Evolutionary conservation across 495 filamentous ascomycete species (phyloP).

Genomic region (Penicillium antarcticum): DNA sequence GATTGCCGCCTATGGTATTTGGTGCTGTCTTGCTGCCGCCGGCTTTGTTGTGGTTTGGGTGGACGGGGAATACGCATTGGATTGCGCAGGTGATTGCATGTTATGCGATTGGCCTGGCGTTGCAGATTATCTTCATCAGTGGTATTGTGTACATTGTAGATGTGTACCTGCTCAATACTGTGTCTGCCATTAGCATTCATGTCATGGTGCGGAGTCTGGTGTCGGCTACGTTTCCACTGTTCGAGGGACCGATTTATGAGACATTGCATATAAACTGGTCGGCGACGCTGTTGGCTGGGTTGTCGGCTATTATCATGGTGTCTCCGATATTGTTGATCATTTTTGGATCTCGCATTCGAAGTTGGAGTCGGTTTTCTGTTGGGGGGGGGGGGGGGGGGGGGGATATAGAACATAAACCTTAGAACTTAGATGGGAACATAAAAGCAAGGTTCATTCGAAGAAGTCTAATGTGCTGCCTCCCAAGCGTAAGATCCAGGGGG

Average conservation of each 20-base stretch:
- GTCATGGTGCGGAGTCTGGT: slow-evolving; percentile 59
- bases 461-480: slow-evolving; percentile 12
- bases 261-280: slow-evolving; percentile 57
- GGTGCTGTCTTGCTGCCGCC: slow-evolving; percentile 49
- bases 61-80: slow-evolving; percentile 36
- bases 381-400: no score
- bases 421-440: background rate
- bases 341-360: slow-evolving; percentile 28
- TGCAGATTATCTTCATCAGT: slow-evolving; percentile 28
- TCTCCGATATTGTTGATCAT: slow-evolving; percentile 34
- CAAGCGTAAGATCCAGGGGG: slow-evolving; percentile 15
- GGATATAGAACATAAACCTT: background rate
- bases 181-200: slow-evolving; percentile 58
- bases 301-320: slow-evolving; percentile 38
- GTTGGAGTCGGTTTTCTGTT: slow-evolving; percentile 22
- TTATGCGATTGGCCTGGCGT: slow-evolving; percentile 22
- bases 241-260: slow-evolving; percentile 21
- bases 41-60: slow-evolving; percentile 56
- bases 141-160: slow-evolving; percentile 53
- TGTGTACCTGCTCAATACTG: slow-evolving; percentile 46
- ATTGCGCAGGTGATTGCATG: slow-evolving; percentile 23
- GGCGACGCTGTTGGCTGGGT: slow-evolving; percentile 53
- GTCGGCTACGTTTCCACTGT: slow-evolving; percentile 37
- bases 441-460: background rate
- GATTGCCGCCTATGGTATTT: slow-evolving; percentile 50